These are phyloP conservation scores for Fusarium sp. DNA, from an alignment of 2,329 filamentous ascomycete genomes.

Conservation along the genomic window DNA sequence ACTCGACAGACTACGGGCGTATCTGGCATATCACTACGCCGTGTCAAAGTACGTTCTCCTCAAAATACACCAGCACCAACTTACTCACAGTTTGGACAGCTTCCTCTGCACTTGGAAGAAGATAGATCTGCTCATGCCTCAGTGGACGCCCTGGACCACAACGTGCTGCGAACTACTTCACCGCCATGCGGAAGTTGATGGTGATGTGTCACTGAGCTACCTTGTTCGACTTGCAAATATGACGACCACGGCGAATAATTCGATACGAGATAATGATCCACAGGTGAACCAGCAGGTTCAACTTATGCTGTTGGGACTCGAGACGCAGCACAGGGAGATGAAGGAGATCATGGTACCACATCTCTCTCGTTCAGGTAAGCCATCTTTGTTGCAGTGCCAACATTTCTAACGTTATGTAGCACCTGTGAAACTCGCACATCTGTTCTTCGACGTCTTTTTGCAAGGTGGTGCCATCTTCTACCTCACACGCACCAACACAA, in stretches of 20 bases:
- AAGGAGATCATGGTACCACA: conserved; percentile 51
- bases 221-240: conserved; percentile 58
- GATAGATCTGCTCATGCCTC: conserved; percentile 44
- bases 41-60: conserved; percentile 53
- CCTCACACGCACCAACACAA: conserved; percentile 15
- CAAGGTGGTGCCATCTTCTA: conserved; percentile 53
- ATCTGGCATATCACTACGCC: conserved; percentile 59
- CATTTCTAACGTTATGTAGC: conserved; percentile 41
- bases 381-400: background rate
- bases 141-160: conserved; percentile 57
- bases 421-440: conserved; percentile 47
- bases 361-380: conserved; percentile 44
- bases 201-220: conserved; percentile 59
- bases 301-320: conserved; percentile 61
- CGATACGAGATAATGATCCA: conserved; percentile 45
- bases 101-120: conserved; percentile 55
- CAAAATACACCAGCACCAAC: background rate
- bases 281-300: conserved; percentile 55
- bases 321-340: conserved; percentile 58
- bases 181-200: conserved; percentile 49
- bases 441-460: conserved; percentile 56
- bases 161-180: conserved; percentile 60
- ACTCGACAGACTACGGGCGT: conserved; percentile 59
- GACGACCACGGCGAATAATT: conserved; percentile 52
- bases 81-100: conserved; percentile 46